Evolutionary conservation across 768 basidiomycete species (phyloP), one percentile per base, ranked within the genome.

Genomic region (Megacollybia marginata): DNA sequence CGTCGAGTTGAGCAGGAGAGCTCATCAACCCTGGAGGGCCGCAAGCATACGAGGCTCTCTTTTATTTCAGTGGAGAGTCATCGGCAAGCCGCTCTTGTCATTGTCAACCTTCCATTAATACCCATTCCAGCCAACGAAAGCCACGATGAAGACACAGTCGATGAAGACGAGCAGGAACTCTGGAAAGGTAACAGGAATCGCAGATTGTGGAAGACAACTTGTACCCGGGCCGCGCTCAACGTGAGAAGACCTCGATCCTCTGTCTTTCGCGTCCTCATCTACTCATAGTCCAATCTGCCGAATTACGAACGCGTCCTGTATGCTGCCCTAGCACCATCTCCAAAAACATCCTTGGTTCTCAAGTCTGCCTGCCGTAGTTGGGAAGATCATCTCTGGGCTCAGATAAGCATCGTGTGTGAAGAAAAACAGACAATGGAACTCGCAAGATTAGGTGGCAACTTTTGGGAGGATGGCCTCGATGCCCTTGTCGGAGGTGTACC

Each of bases 381-480:
- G 94, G 89, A 94, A 59, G 96, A 99, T 59, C 85, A 94, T 60
- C 72, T 98, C 0, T 99, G 96, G 96, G 91, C 89, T 0, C 85
- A 89, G 51, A 71, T 93, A 46, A 83, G 82, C 56, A 74, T 90
- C 45, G 70, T 90, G 35, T 85, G 88, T 57, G 90, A 94, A 60
- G 83, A 91, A 56, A 83, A 87, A 52, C 78, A 86, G 61, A 84
- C 82, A 42, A 74, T 72, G 31, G 82, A 86, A 53, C 75, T 97
- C 59, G 62, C 71, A 9, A 73, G 76, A 35, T 62, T 91, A 6
- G 83, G 85, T 0, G 83, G 83, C 0, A 79, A 85, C 38, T 94
- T 89, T 62, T 95, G 93, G 92, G 85, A 88, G 51, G 73, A 72
- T 16, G 85, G 83, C 1, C 55, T 74, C 12, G 67, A 68, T 34